A percentile compares a stretch with the other conserved stretches of the same genome.
Conservation (phyloP, 164 flowering plant species). For the Kingdonia uniflora region DNA sequence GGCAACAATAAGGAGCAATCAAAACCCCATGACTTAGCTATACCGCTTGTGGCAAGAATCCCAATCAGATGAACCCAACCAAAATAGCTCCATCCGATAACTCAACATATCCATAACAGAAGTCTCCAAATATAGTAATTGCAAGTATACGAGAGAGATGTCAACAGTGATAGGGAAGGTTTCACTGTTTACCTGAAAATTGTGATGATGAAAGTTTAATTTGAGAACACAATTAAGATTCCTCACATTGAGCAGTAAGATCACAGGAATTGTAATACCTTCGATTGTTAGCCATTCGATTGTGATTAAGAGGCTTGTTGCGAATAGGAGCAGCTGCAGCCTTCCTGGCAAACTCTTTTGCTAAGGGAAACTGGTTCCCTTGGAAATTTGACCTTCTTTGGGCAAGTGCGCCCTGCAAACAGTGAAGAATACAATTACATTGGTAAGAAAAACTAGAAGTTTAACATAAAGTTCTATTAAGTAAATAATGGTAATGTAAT, state of each 20-base stretch:
- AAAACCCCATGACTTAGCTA: too few species aligned
- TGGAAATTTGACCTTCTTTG: constrained; percentile 75
- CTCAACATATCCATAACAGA: not conserved
- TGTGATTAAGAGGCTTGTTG: constrained; percentile 31
- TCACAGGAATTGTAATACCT: constrained; percentile 30
- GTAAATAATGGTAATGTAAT: too few species aligned
- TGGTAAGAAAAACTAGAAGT: too few species aligned
- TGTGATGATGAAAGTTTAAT: not conserved
- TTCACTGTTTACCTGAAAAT: constrained; percentile 49
- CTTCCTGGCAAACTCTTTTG: constrained; percentile 64
- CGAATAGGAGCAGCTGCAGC: constrained; percentile 56
- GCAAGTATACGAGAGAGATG: constrained; percentile 18
- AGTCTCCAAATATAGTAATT: too few species aligned
- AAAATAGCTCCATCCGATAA: not conserved
- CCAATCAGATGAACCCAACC: not conserved
- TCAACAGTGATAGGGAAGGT: constrained; percentile 18
- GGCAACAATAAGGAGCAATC: too few species aligned
- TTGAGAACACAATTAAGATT: not conserved
- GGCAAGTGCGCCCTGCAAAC: constrained; percentile 64
- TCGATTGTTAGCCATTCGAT: constrained; percentile 32
- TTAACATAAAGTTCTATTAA: too few species aligned
- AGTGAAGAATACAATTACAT: not conserved
- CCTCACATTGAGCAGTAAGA: not conserved
- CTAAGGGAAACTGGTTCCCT: constrained; percentile 61
- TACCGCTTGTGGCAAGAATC: too few species aligned